Conservation (phyloP, 2,329 filamentous ascomycete species). For the Penicillium occitanis region DNA sequence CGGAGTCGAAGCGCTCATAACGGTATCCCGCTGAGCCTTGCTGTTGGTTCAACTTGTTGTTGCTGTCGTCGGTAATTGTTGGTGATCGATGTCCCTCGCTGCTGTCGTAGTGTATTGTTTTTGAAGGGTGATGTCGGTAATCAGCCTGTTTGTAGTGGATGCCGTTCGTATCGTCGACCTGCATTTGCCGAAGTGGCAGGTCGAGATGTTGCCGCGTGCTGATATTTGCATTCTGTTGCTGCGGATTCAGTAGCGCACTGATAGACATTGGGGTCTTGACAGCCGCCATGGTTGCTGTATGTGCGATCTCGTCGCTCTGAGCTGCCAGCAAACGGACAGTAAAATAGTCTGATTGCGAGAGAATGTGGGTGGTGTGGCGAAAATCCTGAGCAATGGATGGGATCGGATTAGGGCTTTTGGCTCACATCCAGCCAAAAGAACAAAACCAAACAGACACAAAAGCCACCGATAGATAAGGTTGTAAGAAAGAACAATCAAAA, state of each 20-base stretch:
- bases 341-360: neutral
- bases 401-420: slow-evolving; percentile 1
- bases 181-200: slow-evolving; percentile 26
- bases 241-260: slow-evolving; percentile 21
- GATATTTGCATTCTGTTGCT: slow-evolving; percentile 15
- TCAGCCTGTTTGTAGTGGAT: slow-evolving; percentile 26
- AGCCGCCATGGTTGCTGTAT: slow-evolving; percentile 16
- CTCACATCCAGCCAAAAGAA: slow-evolving; percentile 4
- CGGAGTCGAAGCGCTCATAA: slow-evolving; percentile 43
- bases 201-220: slow-evolving; percentile 29
- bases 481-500: neutral
- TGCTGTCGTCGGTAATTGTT: neutral
- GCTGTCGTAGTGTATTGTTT: slow-evolving; percentile 26
- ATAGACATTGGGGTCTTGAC: slow-evolving; percentile 21
- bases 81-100: neutral
- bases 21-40: slow-evolving; percentile 37
- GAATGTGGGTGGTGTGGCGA: neutral
- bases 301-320: neutral
- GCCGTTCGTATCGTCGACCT: slow-evolving; percentile 7
- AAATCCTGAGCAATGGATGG: neutral
- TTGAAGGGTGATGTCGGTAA: neutral
- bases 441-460: slow-evolving; percentile 1
- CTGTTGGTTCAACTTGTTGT: neutral
- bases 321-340: neutral
- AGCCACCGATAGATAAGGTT: neutral